phyloP scores from a whole-genome alignment of 192 early-diverging fungal genomes.

The Coemansia sp. region DNA sequence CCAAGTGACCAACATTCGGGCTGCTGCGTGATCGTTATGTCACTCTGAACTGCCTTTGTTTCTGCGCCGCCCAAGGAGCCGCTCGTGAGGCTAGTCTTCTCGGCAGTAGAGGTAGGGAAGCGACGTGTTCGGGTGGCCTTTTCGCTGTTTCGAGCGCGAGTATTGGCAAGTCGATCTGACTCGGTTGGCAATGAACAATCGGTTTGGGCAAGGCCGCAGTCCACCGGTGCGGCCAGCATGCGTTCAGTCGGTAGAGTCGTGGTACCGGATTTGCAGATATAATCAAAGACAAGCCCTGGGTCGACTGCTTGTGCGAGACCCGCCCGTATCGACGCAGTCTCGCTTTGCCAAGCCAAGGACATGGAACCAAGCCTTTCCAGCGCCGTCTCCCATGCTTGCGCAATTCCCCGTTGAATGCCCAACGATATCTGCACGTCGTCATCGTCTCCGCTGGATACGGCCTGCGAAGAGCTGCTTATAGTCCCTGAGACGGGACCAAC shows the following conservation, averaged over 20 bases:
- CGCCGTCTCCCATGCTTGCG: constrained; percentile 25
- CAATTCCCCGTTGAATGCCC: constrained; percentile 22
- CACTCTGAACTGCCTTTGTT: too few relatives aligned
- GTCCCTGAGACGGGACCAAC: not conserved
- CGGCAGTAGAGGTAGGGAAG: too few relatives aligned
- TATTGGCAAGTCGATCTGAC: too few relatives aligned
- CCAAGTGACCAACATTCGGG: too few relatives aligned
- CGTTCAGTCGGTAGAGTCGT: not conserved
- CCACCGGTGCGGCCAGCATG: not conserved
- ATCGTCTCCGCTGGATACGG: not conserved
- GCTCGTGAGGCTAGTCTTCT: too few relatives aligned
- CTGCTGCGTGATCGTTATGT: too few relatives aligned
- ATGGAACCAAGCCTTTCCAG: constrained; percentile 32
- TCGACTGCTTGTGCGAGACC: constrained; percentile 2
- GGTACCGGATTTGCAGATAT: not conserved
- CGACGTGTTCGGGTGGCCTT: too few relatives aligned
- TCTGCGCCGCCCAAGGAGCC: too few relatives aligned
- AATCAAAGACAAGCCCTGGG: constrained; percentile 24
- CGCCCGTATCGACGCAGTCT: not conserved
- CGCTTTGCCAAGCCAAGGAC: constrained; percentile 40
- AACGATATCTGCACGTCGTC: constrained; percentile 40
- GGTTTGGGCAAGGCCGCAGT: too few relatives aligned
- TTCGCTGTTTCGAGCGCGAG: too few relatives aligned
- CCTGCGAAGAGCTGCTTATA: not conserved
- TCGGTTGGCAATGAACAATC: too few relatives aligned